Percentiles rank a stretch among this genome's conserved stretches.
These are phyloP conservation scores for Sarocladium kiliense DNA, from an alignment of 2,329 filamentous ascomycete species.

Conservation along the genomic window DNA sequence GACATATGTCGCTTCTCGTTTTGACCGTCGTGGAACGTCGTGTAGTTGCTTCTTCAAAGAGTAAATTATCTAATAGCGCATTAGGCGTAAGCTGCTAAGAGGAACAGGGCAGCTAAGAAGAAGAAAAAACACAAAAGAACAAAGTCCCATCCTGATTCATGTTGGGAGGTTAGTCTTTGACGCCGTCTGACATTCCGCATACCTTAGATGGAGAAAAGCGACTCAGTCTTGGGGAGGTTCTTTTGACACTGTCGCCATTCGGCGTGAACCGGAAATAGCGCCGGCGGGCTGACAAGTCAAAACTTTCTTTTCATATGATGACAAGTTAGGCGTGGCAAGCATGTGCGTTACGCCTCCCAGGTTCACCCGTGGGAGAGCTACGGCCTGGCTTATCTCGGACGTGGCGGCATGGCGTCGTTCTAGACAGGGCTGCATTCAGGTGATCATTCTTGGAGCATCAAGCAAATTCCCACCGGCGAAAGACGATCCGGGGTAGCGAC, in stretches of 20 bases:
- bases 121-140: too few species aligned
- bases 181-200: not conserved
- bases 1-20: too few species aligned
- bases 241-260: conserved; percentile 3
- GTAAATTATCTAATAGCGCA: too few species aligned
- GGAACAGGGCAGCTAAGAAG: too few species aligned
- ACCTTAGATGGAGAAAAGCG: not conserved
- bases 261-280: conserved; percentile 6
- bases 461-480: too few species aligned
- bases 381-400: not conserved
- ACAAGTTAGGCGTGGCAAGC: not conserved
- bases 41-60: too few species aligned
- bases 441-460: not conserved
- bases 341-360: not conserved
- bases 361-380: not conserved
- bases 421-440: not conserved
- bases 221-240: not conserved
- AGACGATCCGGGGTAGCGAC: too few species aligned
- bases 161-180: not conserved
- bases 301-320: not conserved
- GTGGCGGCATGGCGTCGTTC: not conserved
- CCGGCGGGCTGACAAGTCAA: not conserved
- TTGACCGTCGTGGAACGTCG: too few species aligned
- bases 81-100: too few species aligned
- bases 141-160: too few species aligned